Conservation (phyloP, 495 filamentous ascomycete genomes). For the Aspergillus avenaceus region DNA sequence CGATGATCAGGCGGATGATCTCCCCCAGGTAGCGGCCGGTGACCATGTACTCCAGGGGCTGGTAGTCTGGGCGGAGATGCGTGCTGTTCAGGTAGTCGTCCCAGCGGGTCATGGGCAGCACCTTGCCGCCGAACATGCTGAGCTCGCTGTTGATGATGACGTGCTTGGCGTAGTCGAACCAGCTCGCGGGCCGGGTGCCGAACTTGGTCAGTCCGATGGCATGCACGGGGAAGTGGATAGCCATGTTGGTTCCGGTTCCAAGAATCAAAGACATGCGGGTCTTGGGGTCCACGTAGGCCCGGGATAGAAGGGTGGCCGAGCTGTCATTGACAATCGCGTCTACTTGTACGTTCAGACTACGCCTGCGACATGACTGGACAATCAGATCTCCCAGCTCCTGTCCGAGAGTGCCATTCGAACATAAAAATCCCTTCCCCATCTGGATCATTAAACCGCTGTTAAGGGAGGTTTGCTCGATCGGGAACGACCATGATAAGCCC, state of each 20-base stretch:
- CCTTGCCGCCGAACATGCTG: constrained; percentile 73
- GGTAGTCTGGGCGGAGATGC: constrained; percentile 74
- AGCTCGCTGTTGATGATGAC: constrained; percentile 87
- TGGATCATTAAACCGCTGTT: constrained; percentile 52
- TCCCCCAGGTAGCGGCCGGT: constrained; percentile 83
- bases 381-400: constrained; percentile 58
- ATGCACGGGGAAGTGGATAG: constrained; percentile 61
- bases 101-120: constrained; percentile 70
- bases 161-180: constrained; percentile 48
- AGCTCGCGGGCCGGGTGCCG: constrained; percentile 32
- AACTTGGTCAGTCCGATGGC: constrained; percentile 64
- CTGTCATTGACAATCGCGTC: constrained; percentile 82
- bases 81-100: constrained; percentile 65
- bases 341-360: constrained; percentile 47
- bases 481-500: constrained; percentile 68
- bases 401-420: constrained; percentile 52
- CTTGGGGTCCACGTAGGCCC: constrained; percentile 62
- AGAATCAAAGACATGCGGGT: constrained; percentile 74
- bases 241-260: constrained; percentile 84
- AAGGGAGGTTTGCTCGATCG: constrained; percentile 60
- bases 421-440: constrained; percentile 67
- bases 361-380: constrained; percentile 50
- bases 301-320: constrained; percentile 74
- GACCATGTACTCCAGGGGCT: constrained; percentile 89
- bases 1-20: constrained; percentile 69